These are phyloP conservation scores for Kazachstania sp. DNA, from an alignment of 1,139 yeast species.

Conservation along the genomic window DNA sequence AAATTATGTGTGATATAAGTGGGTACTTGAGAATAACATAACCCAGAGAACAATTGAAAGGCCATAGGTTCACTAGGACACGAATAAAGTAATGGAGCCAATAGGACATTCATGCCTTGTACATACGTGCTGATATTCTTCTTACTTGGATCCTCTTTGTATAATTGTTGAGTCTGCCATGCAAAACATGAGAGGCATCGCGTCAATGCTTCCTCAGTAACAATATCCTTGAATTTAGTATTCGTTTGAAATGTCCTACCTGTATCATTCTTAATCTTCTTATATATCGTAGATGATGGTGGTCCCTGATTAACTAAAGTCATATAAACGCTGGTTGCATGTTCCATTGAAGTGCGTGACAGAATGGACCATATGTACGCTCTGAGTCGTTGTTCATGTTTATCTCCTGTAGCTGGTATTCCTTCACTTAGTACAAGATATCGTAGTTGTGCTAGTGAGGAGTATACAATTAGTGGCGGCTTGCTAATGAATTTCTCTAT, in stretches of 20 bases:
- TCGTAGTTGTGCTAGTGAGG: conserved; percentile 70
- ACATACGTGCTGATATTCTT: conserved; percentile 48
- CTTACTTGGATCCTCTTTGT: conserved; percentile 3
- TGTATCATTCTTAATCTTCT: conserved; percentile 78
- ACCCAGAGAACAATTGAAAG: conserved; percentile 47
- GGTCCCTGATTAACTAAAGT: conserved; percentile 51
- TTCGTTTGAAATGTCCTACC: conserved; percentile 81
- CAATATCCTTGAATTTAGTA: conserved; percentile 52
- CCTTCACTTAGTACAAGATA: conserved; percentile 77
- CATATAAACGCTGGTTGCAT: conserved; percentile 45
- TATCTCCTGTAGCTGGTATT: conserved; percentile 40
- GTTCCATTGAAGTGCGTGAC: conserved; percentile 52
- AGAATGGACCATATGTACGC: conserved; percentile 77
- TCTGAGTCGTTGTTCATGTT: conserved; percentile 53
- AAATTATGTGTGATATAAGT: conserved; percentile 69
- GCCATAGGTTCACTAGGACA: conserved; percentile 84
- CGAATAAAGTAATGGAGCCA: conserved; percentile 76
- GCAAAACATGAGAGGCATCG: conserved; percentile 72
- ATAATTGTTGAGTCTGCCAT: conserved; percentile 33
- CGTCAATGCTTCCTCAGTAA: conserved; percentile 58
- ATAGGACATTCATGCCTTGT: conserved; percentile 83
- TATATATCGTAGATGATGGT: conserved; percentile 39
- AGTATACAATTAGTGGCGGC: conserved; percentile 42
- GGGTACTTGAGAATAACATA: conserved; percentile 49
- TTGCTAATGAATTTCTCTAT: conserved; percentile 26